These are phyloP conservation scores for Funneliformis geosporum DNA, from an alignment of 192 early-diverging fungal genomes.

Conservation along the genomic window DNA sequence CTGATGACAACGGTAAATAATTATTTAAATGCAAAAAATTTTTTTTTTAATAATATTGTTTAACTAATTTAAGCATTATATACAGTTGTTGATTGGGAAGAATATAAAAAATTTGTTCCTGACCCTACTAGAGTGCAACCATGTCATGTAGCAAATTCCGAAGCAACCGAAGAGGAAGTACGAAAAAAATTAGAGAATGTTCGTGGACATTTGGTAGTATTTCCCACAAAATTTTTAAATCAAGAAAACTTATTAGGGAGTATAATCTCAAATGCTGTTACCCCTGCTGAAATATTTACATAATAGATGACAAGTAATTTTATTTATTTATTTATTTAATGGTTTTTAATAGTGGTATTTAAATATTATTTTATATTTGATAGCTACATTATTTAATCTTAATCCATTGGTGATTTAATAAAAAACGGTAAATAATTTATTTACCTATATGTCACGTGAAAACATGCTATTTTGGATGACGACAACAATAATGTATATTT, in stretches of 20 bases:
- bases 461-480: no score
- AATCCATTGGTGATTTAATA: no score
- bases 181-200: conserved; percentile 37
- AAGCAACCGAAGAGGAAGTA: conserved; percentile 45
- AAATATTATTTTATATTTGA: no score
- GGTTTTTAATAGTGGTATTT: no score
- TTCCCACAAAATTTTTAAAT: conserved; percentile 54
- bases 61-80: background rate
- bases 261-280: conserved; percentile 45
- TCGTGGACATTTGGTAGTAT: conserved; percentile 52
- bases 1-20: conserved; percentile 72
- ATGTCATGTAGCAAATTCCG: conserved; percentile 59
- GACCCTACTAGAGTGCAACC: conserved; percentile 44
- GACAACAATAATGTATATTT: no score
- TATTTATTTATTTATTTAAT: no score
- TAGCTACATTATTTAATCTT: no score
- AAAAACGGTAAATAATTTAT: no score
- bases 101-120: conserved; percentile 47
- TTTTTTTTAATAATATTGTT: background rate
- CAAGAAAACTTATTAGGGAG: conserved; percentile 56
- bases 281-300: conserved; percentile 59
- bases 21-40: background rate
- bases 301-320: conserved; percentile 25
- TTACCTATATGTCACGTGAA: no score
- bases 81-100: conserved; percentile 34